Evolutionary conservation across 202 grass and related monocot genomes (phyloP), one percentile per base, ranked within the genome.

Genomic region (Panicum virgatum): DNA sequence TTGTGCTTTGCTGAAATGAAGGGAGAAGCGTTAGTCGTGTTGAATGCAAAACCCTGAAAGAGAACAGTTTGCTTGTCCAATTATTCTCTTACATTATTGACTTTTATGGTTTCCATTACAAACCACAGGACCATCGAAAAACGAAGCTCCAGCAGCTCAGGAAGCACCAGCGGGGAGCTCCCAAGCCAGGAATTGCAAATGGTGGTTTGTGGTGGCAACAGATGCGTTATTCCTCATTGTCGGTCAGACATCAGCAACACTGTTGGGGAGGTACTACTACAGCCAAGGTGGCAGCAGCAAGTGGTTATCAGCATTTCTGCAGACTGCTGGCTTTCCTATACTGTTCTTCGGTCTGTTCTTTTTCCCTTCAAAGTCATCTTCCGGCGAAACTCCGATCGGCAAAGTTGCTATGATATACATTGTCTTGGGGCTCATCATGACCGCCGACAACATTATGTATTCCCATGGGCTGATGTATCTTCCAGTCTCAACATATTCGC

Each of bases 371-470:
- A 86, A 72, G 25, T 59, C 77, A 9, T 78, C 75, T 25, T 63
- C 56, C 72, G 39, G 69, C 6, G 69, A 76, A 57, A 61, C 66
- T 62, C 47, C 86, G 3, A 51, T 48, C 0, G 72, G 63, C 47
- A 92, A 95, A 18, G 32, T 87, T 20, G 22, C 47, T 27, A 26
- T 91, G 15, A 82, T 91, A 82, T 98, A 98, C 40, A 16, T 86
- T 11, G 74, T 78, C 11, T 54, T 98, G 37, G 96, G 96, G 8
- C 92, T 95, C 38, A 78, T 91, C 68, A 78, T 95, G 56, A 91
- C 90, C 0, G 89, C 64, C 1, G 96, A 98, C 23, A 78, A 98
- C 85, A 88, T 93, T 66, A 91, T 98, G 92, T 95, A 98, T 47
- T 86, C 89, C 30, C 89, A 77, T 20, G 92, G 92, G 14, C 80